A percentile compares a stretch with the other conserved stretches of the same genome.
These are phyloP conservation scores for Dittrichia graveolens DNA, from an alignment of 129 eudicot genomes.

Conservation along the genomic window DNA sequence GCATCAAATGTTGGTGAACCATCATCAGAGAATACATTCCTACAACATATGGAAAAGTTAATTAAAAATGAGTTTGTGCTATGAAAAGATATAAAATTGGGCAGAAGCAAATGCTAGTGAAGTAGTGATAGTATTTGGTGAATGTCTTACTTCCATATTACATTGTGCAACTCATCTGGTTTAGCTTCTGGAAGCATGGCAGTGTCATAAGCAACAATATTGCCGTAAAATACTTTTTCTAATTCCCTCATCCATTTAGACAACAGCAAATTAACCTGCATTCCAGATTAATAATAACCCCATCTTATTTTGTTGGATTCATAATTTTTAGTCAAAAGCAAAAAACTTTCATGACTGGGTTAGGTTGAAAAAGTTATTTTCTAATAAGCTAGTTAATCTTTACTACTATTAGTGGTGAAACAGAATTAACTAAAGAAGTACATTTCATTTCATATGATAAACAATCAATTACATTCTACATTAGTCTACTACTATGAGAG, in stretches of 20 bases:
- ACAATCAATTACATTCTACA: too few relatives aligned
- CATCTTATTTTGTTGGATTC: too few relatives aligned
- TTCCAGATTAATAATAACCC: not conserved
- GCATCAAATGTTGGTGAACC: slow-evolving; percentile 53
- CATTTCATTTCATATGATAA: too few relatives aligned
- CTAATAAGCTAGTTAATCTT: too few relatives aligned
- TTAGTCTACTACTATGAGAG: too few relatives aligned
- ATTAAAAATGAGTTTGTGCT: not conserved
- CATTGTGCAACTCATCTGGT: slow-evolving; percentile 65
- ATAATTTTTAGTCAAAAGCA: not conserved
- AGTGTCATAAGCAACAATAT: slow-evolving; percentile 80
- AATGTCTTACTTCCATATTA: slow-evolving; percentile 71
- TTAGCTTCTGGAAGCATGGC: slow-evolving; percentile 83
- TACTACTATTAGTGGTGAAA: too few relatives aligned
- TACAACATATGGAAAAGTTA: slow-evolving; percentile 31
- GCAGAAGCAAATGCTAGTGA: not conserved
- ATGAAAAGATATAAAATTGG: not conserved
- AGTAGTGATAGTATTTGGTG: not conserved
- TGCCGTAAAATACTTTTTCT: slow-evolving; percentile 84
- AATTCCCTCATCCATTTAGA: slow-evolving; percentile 87
- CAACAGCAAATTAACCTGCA: slow-evolving; percentile 82
- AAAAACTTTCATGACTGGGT: not conserved
- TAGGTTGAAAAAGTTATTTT: too few relatives aligned
- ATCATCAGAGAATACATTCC: slow-evolving; percentile 78
- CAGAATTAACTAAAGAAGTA: too few relatives aligned